A percentile compares a stretch with the other conserved stretches of the same genome.
These are phyloP conservation scores for Aphanomyces astaci DNA, from an alignment of 352 stramenopile species.

Conservation along the genomic window DNA sequence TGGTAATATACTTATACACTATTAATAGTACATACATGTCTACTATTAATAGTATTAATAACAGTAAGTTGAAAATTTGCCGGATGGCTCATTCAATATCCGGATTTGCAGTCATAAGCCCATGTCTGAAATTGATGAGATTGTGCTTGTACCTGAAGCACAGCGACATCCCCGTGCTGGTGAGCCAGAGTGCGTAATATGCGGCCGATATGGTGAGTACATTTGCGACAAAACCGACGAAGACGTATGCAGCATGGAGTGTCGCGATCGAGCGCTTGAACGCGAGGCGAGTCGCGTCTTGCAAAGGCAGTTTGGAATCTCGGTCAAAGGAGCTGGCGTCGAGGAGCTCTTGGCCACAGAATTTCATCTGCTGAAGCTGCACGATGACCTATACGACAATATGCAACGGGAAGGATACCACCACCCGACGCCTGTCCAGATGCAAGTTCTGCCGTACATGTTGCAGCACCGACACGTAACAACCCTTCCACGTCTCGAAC, in stretches of 20 bases:
- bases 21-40: too few relatives aligned
- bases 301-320: background rate
- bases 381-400: slow-evolving; percentile 34
- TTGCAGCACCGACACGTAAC: slow-evolving; percentile 38
- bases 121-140: background rate
- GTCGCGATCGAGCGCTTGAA: slow-evolving; percentile 39
- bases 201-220: slow-evolving; percentile 64
- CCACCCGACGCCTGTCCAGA: slow-evolving; percentile 59
- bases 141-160: slow-evolving; percentile 28
- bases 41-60: too few relatives aligned
- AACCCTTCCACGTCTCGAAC: background rate
- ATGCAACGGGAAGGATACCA: slow-evolving; percentile 32
- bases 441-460: slow-evolving; percentile 56
- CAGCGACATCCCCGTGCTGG: slow-evolving; percentile 31
- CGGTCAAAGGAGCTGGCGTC: background rate
- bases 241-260: slow-evolving; percentile 79
- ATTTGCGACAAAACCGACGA: slow-evolving; percentile 74
- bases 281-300: background rate
- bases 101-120: background rate
- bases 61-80: too few relatives aligned
- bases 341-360: slow-evolving; percentile 6
- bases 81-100: background rate
- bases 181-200: slow-evolving; percentile 51
- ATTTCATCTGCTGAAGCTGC: slow-evolving; percentile 23
- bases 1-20: too few relatives aligned